These are phyloP conservation scores for Blastocystis sp. DNA, from an alignment of 352 stramenopile species.

Conservation along the genomic window DNA sequence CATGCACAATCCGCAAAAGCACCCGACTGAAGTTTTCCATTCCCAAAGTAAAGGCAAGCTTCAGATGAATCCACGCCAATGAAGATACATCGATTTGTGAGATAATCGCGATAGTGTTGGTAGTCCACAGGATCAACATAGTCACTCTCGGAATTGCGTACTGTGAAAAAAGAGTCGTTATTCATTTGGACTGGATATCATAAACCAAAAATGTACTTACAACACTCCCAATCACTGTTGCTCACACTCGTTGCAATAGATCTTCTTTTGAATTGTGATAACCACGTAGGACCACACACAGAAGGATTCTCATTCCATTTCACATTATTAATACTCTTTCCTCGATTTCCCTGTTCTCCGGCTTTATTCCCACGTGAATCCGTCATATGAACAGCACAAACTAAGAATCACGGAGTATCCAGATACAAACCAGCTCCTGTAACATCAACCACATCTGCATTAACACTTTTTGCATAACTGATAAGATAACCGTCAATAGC, in stretches of 20 bases:
- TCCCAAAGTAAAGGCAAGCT: constrained; percentile 50
- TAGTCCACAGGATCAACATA: constrained; percentile 16
- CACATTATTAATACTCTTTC: constrained; percentile 54
- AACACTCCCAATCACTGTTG: constrained; percentile 37
- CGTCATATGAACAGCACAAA: constrained; percentile 50
- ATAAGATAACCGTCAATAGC: constrained; percentile 52
- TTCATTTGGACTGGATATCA: neutral
- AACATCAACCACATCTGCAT: neutral
- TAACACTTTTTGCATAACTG: constrained; percentile 11
- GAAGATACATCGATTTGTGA: neutral
- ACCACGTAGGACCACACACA: neutral
- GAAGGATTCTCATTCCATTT: constrained; percentile 59
- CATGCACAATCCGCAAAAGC: constrained; percentile 16
- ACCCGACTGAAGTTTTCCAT: neutral
- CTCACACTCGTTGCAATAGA: constrained; percentile 46
- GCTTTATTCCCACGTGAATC: constrained; percentile 26
- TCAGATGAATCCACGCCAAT: neutral
- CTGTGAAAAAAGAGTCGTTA: neutral
- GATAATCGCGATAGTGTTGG: neutral
- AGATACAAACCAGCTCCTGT: constrained; percentile 2
- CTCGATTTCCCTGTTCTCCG: constrained; percentile 22
- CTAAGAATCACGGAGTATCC: neutral
- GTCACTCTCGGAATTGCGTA: neutral
- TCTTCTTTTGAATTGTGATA: constrained; percentile 31
- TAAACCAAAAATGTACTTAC: neutral